Evolutionary conservation across 192 early-diverging fungal species (phyloP), one percentile per base, ranked within the genome.

Genomic region (Dissophora ornata): DNA sequence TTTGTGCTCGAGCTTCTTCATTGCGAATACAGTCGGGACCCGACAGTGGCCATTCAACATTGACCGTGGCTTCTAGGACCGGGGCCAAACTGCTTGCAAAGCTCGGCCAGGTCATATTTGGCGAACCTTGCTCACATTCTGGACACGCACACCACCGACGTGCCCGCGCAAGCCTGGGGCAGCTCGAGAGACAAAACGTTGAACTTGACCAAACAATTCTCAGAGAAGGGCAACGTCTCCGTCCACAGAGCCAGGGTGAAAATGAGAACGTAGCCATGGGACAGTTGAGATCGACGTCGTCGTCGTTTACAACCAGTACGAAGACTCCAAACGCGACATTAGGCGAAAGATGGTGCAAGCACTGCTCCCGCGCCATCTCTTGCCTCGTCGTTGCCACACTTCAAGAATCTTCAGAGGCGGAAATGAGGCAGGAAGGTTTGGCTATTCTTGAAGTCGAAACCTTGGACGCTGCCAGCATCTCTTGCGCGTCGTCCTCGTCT

Each of bases 41-140:
- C n/a, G n/a, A n/a, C n/a, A n/a, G n/a, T n/a, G n/a, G n/a, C 49
- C 30, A 19, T 55, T 18, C 18, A 7, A 8, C 59, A 2, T 53
- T 19, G 6, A 15, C 25, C 1, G 30, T 16, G 21, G 56, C 63
- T 2, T 66, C 62, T 11, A 44, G 28, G 5, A 48, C 48, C 10
- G 71, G 71, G 0, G 62, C 71, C 5, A 60, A 49, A 49, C 56
- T 41, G 55, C 24, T 75, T 1, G 57, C 71, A 1, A 75, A 67
- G 22, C 64, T 75, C 10, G 71, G 71, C 3, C 63, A 75, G 26
- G 28, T 75, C 26, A 60, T 75, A 16, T 75, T 75, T 61, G 63
- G 71, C 13, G 56, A 63, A 18, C 57, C 57, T 5, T 75, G 71
- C 36, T 30, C 63, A 4, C 56, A 64, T 8, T 40, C 55, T 0